phyloP scores from a whole-genome alignment of 2,329 filamentous ascomycete species.

The Cercospora sp. region DNA sequence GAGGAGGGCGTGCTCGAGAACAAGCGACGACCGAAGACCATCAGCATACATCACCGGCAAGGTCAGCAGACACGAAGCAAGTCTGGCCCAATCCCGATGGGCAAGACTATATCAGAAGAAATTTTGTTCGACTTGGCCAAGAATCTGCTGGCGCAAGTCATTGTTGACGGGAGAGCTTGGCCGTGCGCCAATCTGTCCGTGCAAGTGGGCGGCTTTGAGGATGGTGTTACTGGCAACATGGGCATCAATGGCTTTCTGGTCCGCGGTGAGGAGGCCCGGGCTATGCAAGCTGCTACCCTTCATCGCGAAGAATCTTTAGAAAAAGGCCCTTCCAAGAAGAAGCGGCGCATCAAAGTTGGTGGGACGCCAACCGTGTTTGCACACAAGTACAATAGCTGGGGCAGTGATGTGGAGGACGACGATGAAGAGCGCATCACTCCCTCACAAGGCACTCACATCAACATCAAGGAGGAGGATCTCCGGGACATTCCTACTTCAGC shows the following conservation, averaged over 20 bases:
- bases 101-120: slow-evolving; percentile 70
- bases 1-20: slow-evolving; percentile 90
- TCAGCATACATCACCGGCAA: slow-evolving; percentile 80
- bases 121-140: slow-evolving; percentile 74
- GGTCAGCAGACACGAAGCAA: slow-evolving; percentile 72
- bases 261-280: slow-evolving; percentile 60
- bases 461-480: slow-evolving; percentile 9
- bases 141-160: slow-evolving; percentile 73
- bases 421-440: slow-evolving; percentile 5
- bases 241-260: slow-evolving; percentile 86
- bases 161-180: slow-evolving; percentile 78
- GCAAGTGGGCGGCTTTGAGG: slow-evolving; percentile 89
- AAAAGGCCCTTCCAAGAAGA: slow-evolving; percentile 38
- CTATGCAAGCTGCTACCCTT: slow-evolving; percentile 38
- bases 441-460: slow-evolving; percentile 8
- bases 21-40: slow-evolving; percentile 79
- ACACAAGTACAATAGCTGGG: slow-evolving; percentile 28
- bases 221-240: slow-evolving; percentile 78
- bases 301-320: slow-evolving; percentile 32
- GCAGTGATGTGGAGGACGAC: slow-evolving; percentile 25
- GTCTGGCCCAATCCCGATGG: slow-evolving; percentile 73
- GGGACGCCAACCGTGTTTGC: slow-evolving; percentile 43
- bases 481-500: slow-evolving; percentile 14
- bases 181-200: slow-evolving; percentile 89
- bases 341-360: slow-evolving; percentile 37